phyloP scores from a whole-genome alignment of 208 protist species.

The Spironucleus salmonicida region DNA sequence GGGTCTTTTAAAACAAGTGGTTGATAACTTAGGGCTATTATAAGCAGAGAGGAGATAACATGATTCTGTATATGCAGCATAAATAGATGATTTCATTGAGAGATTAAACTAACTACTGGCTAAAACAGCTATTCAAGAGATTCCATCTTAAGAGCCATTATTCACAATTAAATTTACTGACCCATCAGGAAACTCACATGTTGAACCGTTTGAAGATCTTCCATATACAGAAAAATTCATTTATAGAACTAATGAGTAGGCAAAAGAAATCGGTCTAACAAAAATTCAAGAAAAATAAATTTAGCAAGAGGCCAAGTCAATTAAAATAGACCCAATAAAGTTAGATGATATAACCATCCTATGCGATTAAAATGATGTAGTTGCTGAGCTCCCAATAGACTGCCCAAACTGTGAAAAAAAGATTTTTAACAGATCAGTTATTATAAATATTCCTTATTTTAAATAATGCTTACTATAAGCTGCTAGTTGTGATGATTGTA shows the following conservation, averaged over 20 bases:
- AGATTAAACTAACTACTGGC: conserved; percentile 34
- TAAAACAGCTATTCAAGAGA: conserved; percentile 28
- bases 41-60: conserved; percentile 28
- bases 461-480: conserved; percentile 75
- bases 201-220: conserved; percentile 47
- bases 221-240: conserved; percentile 32
- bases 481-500: conserved; percentile 69
- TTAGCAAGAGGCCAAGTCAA: background rate
- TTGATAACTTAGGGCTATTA: conserved; percentile 33
- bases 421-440: conserved; percentile 45
- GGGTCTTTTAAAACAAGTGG: conserved; percentile 47
- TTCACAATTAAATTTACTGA: conserved; percentile 59
- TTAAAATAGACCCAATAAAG: background rate
- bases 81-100: conserved; percentile 50
- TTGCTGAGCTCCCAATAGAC: background rate
- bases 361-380: background rate
- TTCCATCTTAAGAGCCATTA: background rate
- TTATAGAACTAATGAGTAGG: conserved; percentile 37
- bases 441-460: conserved; percentile 72
- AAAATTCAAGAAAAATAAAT: background rate
- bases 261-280: conserved; percentile 26
- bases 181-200: conserved; percentile 57
- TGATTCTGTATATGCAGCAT: conserved; percentile 38
- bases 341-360: conserved; percentile 4
- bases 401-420: conserved; percentile 23